Evolutionary conservation across 169 alveolate genomes (phyloP), one percentile per base, ranked within the genome.

Genomic region (Plasmodium knowlesi): DNA sequence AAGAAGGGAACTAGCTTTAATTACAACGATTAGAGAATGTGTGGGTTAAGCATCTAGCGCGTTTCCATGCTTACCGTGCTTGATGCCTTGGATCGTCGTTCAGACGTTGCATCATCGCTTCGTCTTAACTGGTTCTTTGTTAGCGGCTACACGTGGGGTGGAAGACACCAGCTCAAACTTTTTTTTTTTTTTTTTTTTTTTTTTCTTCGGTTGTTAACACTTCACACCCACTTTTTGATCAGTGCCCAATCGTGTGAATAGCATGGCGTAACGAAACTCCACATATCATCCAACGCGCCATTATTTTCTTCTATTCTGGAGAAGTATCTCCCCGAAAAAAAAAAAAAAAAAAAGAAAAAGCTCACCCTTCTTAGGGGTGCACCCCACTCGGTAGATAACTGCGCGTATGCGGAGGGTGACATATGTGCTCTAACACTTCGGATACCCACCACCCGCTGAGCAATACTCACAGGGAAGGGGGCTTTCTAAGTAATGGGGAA

Each of bases 1-100:
- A 88, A 88, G 57, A 88, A 78, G 34, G 94, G 94, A 1, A 12
- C 67, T 16, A 88, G 89, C 57, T 88, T 88, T 88, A 88, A 88
- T 46, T 88, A 88, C 32, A 88, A 88, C 39, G 94, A 88, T 50
- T 88, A 37, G 61, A 37, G 61, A 43, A 10, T 43, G 16, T 43
- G 54, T 43, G 16, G 1, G n/a, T 43, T n/a, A 43, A 43, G 54
- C n/a, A n/a, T n/a, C n/a, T n/a, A n/a, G n/a, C n/a, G n/a, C n/a
- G n/a, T n/a, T n/a, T n/a, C n/a, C n/a, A n/a, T n/a, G n/a, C n/a
- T n/a, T n/a, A n/a, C n/a, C n/a, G n/a, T n/a, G n/a, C n/a, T n/a
- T n/a, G n/a, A n/a, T n/a, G n/a, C n/a, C n/a, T n/a, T n/a, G n/a
- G n/a, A n/a, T n/a, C n/a, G n/a, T 50, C 25, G 61, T 9, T 50